These are phyloP conservation scores for Nakaseomyces delphensis DNA, from an alignment of 1,139 yeast species.

Conservation along the genomic window DNA sequence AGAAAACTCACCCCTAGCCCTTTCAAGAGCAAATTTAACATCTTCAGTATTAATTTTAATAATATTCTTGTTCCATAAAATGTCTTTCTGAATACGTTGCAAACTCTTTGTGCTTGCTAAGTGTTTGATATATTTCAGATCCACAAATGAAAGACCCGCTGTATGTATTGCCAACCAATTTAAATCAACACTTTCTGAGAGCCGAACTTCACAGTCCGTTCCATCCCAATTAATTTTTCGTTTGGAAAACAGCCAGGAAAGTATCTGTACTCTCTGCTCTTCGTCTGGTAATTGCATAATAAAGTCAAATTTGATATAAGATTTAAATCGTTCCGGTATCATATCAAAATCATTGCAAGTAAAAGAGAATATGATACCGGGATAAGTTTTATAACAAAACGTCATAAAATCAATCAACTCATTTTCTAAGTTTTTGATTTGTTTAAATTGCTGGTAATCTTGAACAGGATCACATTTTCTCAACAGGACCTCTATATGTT, in stretches of 20 bases:
- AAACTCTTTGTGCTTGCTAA: slow-evolving; percentile 54
- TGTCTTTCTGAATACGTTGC: slow-evolving; percentile 27
- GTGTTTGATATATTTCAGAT: slow-evolving; percentile 61
- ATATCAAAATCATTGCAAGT: slow-evolving; percentile 68
- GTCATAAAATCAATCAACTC: slow-evolving; percentile 53
- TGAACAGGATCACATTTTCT: slow-evolving; percentile 56
- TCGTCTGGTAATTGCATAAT: slow-evolving; percentile 73
- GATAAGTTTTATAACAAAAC: slow-evolving; percentile 39
- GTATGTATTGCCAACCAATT: slow-evolving; percentile 68
- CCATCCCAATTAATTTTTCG: slow-evolving; percentile 22
- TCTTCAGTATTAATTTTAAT: slow-evolving; percentile 48
- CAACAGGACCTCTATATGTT: slow-evolving; percentile 69
- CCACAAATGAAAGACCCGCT: slow-evolving; percentile 88
- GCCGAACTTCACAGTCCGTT: neutral
- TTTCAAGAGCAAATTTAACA: slow-evolving; percentile 63
- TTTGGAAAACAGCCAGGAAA: slow-evolving; percentile 37
- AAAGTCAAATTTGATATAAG: slow-evolving; percentile 68
- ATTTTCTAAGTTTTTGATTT: slow-evolving; percentile 46
- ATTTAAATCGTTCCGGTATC: slow-evolving; percentile 57
- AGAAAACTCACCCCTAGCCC: slow-evolving; percentile 79
- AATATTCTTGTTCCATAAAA: slow-evolving; percentile 19
- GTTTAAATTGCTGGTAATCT: slow-evolving; percentile 32
- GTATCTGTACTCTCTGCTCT: slow-evolving; percentile 56
- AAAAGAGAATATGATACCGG: slow-evolving; percentile 48
- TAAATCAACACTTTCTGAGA: slow-evolving; percentile 47